Evolutionary conservation across 106 monocot genomes (phyloP).

Genomic region (Narthecium ossifragum): DNA sequence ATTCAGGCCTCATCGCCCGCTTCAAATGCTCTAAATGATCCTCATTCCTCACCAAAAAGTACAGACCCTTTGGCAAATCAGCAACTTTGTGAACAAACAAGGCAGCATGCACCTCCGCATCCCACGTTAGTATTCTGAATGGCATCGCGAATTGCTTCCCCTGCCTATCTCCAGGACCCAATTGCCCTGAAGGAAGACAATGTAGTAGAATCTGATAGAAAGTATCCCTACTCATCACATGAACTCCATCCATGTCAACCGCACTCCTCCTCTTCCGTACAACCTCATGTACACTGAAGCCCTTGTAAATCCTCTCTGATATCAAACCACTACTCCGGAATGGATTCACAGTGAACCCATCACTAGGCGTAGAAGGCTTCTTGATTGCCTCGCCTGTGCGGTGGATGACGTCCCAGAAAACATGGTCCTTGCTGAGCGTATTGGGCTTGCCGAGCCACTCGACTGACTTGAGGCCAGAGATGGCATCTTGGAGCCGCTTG

Average conservation of each 20-base stretch:
- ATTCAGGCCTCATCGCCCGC: slow-evolving; percentile 69
- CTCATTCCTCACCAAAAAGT: slow-evolving; percentile 96
- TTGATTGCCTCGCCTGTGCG: slow-evolving; percentile 65
- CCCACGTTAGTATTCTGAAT: slow-evolving; percentile 81
- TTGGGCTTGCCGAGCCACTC: slow-evolving; percentile 71
- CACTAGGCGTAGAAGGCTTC: slow-evolving; percentile 42
- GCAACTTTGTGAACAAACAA: slow-evolving; percentile 88
- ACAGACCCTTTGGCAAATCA: slow-evolving; percentile 61
- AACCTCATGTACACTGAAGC: slow-evolving; percentile 56
- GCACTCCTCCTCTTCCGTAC: slow-evolving; percentile 82
- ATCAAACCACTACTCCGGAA: slow-evolving; percentile 39
- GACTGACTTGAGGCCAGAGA: slow-evolving; percentile 22
- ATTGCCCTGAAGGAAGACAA: slow-evolving; percentile 84
- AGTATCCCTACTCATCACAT: slow-evolving; percentile 58
- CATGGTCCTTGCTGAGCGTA: slow-evolving; percentile 84
- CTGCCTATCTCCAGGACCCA: slow-evolving; percentile 51
- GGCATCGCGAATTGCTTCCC: slow-evolving; percentile 70
- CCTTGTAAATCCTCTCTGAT: slow-evolving; percentile 48
- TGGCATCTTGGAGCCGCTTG: slow-evolving; percentile 17
- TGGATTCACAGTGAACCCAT: slow-evolving; percentile 40
- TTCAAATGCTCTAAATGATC: slow-evolving; percentile 68
- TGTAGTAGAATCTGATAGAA: slow-evolving; percentile 92
- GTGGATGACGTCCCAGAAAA: slow-evolving; percentile 92
- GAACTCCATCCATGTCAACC: slow-evolving; percentile 91
- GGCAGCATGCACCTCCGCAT: slow-evolving; percentile 80